phyloP scores from a whole-genome alignment of 768 basidiomycete genomes.

The Leccinum rimulosum region DNA sequence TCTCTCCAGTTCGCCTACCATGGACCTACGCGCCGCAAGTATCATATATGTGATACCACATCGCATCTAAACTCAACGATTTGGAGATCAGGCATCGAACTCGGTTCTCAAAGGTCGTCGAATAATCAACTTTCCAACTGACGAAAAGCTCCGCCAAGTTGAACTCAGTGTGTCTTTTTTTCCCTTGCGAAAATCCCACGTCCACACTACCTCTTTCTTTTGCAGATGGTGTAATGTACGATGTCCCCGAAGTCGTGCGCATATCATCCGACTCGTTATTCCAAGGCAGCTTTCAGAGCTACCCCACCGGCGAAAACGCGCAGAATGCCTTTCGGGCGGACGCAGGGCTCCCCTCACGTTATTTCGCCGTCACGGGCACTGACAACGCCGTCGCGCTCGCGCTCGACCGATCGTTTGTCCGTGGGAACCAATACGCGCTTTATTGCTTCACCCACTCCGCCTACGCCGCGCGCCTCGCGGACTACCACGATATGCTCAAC shows the following conservation, averaged over 20 bases:
- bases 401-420: background rate
- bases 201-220: background rate
- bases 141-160: background rate
- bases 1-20: conserved; percentile 10
- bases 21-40: conserved; percentile 10
- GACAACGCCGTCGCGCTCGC: background rate
- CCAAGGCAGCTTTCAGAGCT: conserved; percentile 1
- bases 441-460: background rate
- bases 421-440: conserved; percentile 1
- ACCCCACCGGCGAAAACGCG: background rate
- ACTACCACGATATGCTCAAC: conserved; percentile 6
- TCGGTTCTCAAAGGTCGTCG: conserved; percentile 3
- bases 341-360: background rate
- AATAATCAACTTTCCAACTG: conserved; percentile 1
- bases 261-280: background rate
- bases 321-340: background rate
- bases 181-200: background rate
- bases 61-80: background rate
- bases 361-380: conserved; percentile 5
- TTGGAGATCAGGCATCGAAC: background rate
- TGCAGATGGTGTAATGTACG: background rate
- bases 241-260: background rate
- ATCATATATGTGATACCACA: background rate
- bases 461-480: background rate
- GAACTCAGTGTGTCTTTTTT: background rate